Conservation (phyloP, 2,329 filamentous ascomycete genomes). For the Lasiodiplodia theobromae region DNA sequence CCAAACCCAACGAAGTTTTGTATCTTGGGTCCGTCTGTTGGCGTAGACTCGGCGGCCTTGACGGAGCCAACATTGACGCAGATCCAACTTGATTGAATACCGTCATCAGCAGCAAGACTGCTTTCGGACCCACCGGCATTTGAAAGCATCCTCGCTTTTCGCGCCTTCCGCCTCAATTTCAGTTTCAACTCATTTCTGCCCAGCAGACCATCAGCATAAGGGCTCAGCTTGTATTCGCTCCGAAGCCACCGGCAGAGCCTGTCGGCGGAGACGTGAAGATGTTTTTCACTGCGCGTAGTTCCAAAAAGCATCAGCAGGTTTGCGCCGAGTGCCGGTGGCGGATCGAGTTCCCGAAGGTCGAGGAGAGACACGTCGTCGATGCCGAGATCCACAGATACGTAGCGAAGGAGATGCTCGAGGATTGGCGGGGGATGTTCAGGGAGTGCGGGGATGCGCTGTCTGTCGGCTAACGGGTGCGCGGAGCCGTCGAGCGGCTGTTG, state of each 20-base stretch:
- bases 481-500: constrained; percentile 36
- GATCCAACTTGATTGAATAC: constrained; percentile 92
- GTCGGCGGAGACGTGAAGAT: constrained; percentile 89
- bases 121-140: constrained; percentile 67
- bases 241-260: constrained; percentile 88
- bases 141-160: constrained; percentile 81
- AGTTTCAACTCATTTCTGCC: constrained; percentile 91
- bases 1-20: constrained; percentile 81
- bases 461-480: constrained; percentile 51
- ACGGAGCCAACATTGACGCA: constrained; percentile 87
- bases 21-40: neutral
- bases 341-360: constrained; percentile 84
- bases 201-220: constrained; percentile 85
- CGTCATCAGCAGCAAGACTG: constrained; percentile 74
- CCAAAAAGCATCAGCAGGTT: constrained; percentile 93
- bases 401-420: constrained; percentile 74
- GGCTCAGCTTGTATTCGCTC: constrained; percentile 72
- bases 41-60: constrained; percentile 55
- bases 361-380: constrained; percentile 81
- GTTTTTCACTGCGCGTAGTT: constrained; percentile 89
- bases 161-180: constrained; percentile 80
- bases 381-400: constrained; percentile 83
- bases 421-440: constrained; percentile 75
- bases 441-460: constrained; percentile 66
- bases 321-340: constrained; percentile 83